A percentile compares a stretch with the other conserved stretches of the same genome.
phyloP scores from a whole-genome alignment of 768 basidiomycete genomes.

The Auriculariales sp. region DNA sequence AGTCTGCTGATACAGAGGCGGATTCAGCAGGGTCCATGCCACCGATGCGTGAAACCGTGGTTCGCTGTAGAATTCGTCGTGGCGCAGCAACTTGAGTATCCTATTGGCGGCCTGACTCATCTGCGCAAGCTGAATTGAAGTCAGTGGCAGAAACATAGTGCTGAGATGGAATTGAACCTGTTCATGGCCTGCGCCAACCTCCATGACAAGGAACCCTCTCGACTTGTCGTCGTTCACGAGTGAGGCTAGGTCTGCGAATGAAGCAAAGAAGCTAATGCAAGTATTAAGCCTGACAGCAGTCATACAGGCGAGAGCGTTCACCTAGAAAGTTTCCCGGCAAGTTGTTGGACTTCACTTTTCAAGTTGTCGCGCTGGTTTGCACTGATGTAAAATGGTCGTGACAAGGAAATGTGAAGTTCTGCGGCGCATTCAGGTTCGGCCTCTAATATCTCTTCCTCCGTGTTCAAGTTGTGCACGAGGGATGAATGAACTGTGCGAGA shows the following conservation, averaged over 20 bases:
- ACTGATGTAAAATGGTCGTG: slow-evolving; percentile 66
- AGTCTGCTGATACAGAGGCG: neutral
- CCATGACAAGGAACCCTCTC: slow-evolving; percentile 64
- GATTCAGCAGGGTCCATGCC: slow-evolving; percentile 65
- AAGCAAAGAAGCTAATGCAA: slow-evolving; percentile 44
- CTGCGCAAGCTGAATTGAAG: slow-evolving; percentile 1
- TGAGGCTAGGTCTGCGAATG: slow-evolving; percentile 57
- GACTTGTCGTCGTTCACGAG: slow-evolving; percentile 70
- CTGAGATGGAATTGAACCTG: slow-evolving; percentile 34
- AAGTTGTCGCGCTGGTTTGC: slow-evolving; percentile 68
- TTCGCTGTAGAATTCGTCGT: slow-evolving; percentile 63
- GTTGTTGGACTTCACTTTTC: slow-evolving; percentile 39
- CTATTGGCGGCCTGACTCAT: slow-evolving; percentile 34
- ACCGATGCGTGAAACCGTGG: slow-evolving; percentile 85
- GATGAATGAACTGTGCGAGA: no score
- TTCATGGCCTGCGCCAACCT: slow-evolving; percentile 71
- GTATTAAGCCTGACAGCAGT: neutral
- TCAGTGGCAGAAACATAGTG: neutral
- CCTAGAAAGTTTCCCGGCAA: slow-evolving; percentile 34
- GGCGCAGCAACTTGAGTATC: slow-evolving; percentile 41
- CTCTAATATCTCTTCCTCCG: slow-evolving; percentile 1
- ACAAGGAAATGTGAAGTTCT: slow-evolving; percentile 75
- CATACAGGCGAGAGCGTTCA: slow-evolving; percentile 17
- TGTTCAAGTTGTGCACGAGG: no score
- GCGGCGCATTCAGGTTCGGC: slow-evolving; percentile 9